Base-by-base conservation (phyloP, 768 basidiomycete genomes). In the Phlebiopsis gigantea region DNA sequence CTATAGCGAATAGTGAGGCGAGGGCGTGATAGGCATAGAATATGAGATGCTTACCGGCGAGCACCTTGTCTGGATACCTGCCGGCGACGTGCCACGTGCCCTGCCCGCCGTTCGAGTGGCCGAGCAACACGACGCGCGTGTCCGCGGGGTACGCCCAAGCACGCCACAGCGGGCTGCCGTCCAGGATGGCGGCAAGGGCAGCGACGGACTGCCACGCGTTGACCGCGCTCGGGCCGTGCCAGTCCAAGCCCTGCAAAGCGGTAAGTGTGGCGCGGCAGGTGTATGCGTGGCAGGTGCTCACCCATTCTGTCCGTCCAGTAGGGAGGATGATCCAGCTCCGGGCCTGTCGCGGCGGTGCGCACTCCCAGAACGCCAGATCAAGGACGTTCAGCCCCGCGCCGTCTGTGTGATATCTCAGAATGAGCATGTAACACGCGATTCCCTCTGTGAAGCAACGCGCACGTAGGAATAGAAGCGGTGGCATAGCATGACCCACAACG, bases 41-140 rank as follows among this genome's bases (percentile, higher is more conserved):
- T n/a, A 17, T 26, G 47, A 30, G 4, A 9, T 3, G 62, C 71
- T 49, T 58, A 85, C 86, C 82, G 51, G 79, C 86, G 8, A 85
- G 62, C 10, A 88, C 81, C 53, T 79, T 77, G 66, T 95, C 92
- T 0, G 94, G 93, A 69, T 81, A 88, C 60, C 88, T 76, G 25
- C 84, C 79, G 14, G 88, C 83, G 17, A 88, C 65, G 68, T 92
- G 85, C 89, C 91, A 93, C 1, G 85, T 77, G 0, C 93, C 93
- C 69, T 95, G 94, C 12, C 93, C 93, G 26, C 93, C 93, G 68
- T 97, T 97, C 2, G 93, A 95, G 67, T 97, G 93, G 0, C 94
- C 93, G 30, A 93, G 73, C n/a, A 93, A 65, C n/a, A 87, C 72
- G 7, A 83, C 80, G 26, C 73, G 75, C 2, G 77, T 75, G 26